Conservation (phyloP, 495 filamentous ascomycete genomes). For the Trichocladium uniseriatum region DNA sequence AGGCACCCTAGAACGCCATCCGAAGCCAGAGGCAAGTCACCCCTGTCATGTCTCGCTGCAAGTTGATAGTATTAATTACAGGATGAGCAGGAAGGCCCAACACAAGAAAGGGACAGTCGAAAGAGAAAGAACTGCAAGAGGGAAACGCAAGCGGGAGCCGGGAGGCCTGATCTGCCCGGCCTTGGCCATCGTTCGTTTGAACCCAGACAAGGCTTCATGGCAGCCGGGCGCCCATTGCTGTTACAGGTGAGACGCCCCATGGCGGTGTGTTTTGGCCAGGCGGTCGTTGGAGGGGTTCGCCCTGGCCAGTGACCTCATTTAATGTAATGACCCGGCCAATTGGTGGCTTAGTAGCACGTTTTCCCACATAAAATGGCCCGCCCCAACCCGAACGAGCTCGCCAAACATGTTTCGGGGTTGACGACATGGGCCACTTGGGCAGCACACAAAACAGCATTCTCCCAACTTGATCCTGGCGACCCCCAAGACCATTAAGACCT, state of each 20-base stretch:
- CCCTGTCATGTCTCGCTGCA: not conserved
- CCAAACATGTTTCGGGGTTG: not conserved
- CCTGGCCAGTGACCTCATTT: not conserved
- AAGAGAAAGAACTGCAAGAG: not conserved
- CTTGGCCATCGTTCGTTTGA: not conserved
- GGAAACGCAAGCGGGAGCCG: not conserved
- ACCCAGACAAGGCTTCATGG: not conserved
- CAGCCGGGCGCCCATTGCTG: not conserved
- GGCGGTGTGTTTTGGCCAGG: not conserved
- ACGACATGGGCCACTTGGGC: not conserved
- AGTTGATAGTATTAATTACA: too few species aligned
- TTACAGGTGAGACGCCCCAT: constrained; percentile 3
- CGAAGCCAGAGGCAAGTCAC: not conserved
- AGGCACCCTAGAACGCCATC: not conserved
- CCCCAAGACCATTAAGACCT: too few species aligned
- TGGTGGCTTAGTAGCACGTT: too few species aligned
- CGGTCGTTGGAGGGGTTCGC: too few species aligned
- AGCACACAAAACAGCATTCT: not conserved
- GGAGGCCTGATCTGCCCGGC: not conserved
- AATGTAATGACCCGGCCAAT: not conserved
- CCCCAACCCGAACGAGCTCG: too few species aligned
- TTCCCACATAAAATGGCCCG: not conserved
- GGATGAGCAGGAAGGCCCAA: not conserved
- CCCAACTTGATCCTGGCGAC: too few species aligned
- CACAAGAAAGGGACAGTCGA: too few species aligned